A percentile compares a stretch with the other conserved stretches of the same genome.
phyloP scores from a whole-genome alignment of 2,329 filamentous ascomycete genomes.

The Parastagonospora avenae region DNA sequence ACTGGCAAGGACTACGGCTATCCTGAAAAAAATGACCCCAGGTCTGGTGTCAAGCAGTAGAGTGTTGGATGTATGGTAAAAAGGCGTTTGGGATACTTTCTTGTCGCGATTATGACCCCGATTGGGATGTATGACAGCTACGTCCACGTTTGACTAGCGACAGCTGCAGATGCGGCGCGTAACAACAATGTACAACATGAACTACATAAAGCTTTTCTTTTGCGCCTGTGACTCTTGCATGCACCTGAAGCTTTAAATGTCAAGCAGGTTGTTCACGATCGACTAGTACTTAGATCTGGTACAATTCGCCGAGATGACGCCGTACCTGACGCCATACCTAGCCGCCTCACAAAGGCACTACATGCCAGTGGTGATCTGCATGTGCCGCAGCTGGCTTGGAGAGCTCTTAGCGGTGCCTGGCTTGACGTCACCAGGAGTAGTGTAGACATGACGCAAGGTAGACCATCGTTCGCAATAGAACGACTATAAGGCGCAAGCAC shows the following conservation, averaged over 20 bases:
- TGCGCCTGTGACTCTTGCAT: neutral
- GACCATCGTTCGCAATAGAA: neutral
- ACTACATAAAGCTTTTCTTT: neutral
- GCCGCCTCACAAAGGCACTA: too few species aligned
- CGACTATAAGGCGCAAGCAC: neutral
- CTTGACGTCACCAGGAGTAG: conserved; percentile 1
- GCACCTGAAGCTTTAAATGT: neutral
- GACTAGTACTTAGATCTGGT: neutral
- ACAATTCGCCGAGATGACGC: neutral
- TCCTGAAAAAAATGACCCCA: conserved; percentile 49
- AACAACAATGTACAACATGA: neutral
- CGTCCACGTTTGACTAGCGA: conserved; percentile 6
- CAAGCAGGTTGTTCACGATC: too few species aligned
- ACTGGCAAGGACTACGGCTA: conserved; percentile 51
- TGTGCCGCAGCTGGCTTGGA: neutral
- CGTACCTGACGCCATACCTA: neutral
- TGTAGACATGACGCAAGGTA: conserved; percentile 4
- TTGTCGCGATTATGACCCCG: conserved; percentile 4
- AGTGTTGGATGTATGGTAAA: neutral
- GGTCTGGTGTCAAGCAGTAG: conserved; percentile 30
- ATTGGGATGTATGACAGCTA: conserved; percentile 4
- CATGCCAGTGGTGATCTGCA: neutral
- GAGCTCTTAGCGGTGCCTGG: neutral
- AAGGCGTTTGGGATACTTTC: conserved; percentile 4
- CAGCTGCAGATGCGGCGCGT: conserved; percentile 10